phyloP scores from a whole-genome alignment of 2,329 filamentous ascomycete species.

The Aureobasidium sp. region DNA sequence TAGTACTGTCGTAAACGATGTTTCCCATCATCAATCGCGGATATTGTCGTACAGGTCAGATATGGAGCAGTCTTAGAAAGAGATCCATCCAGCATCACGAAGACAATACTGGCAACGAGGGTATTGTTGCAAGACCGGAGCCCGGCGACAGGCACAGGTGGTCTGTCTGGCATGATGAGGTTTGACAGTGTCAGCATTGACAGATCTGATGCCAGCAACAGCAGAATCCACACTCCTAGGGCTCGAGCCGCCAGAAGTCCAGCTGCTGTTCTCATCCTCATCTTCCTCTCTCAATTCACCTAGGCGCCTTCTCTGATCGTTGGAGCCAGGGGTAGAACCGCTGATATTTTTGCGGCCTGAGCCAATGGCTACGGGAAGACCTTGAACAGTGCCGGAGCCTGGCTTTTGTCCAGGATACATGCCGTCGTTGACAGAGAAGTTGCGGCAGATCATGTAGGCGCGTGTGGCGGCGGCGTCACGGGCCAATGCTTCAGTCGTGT shows the following conservation, averaged over 20 bases:
- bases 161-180: neutral
- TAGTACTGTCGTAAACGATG: neutral
- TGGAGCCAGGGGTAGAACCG: neutral
- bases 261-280: neutral
- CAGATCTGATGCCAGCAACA: neutral
- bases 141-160: neutral
- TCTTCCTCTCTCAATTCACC: conserved; percentile 4
- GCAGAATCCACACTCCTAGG: conserved; percentile 7
- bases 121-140: neutral
- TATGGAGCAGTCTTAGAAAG: neutral
- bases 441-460: conserved; percentile 94
- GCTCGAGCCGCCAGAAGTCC: neutral
- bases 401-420: conserved; percentile 59
- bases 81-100: conserved; percentile 5
- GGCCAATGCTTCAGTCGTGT: conserved; percentile 72
- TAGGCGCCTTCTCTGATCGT: neutral
- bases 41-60: neutral
- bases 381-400: conserved; percentile 42
- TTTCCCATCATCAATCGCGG: neutral
- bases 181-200: neutral
- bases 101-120: conserved; percentile 3
- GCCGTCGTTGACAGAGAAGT: conserved; percentile 94
- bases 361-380: conserved; percentile 56
- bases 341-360: conserved; percentile 39
- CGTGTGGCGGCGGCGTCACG: conserved; percentile 92